Conservation (phyloP, 352 stramenopile species). For the Phytophthora niederhauseri region DNA sequence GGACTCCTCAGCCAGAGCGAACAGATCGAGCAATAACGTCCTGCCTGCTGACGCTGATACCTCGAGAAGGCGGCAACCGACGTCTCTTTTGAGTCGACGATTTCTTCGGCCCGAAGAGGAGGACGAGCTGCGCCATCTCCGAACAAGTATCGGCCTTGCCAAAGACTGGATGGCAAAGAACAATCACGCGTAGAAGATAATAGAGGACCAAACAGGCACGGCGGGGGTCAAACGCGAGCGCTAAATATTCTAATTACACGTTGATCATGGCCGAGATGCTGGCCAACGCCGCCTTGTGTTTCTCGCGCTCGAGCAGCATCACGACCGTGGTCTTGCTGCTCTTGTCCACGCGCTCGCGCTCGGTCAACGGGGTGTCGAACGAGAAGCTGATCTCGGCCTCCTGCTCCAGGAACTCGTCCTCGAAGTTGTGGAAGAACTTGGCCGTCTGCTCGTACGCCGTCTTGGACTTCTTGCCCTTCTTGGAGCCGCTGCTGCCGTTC, state of each 20-base stretch:
- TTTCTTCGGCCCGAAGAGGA: constrained; percentile 70
- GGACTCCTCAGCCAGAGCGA: background rate
- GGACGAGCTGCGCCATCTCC: constrained; percentile 49
- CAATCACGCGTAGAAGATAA: constrained; percentile 6
- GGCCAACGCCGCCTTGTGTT: constrained; percentile 81
- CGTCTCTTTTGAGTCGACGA: constrained; percentile 32
- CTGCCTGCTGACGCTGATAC: background rate
- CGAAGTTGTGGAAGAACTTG: constrained; percentile 88
- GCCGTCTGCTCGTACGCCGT: constrained; percentile 64
- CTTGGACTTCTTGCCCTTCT: constrained; percentile 81
- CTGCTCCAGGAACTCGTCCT: constrained; percentile 87
- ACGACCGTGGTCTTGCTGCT: constrained; percentile 73
- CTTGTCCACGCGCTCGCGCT: constrained; percentile 65
- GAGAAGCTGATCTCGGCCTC: constrained; percentile 71
- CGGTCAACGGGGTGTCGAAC: constrained; percentile 73
- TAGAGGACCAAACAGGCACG: background rate
- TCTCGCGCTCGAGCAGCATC: constrained; percentile 77
- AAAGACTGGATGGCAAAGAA: constrained; percentile 67
- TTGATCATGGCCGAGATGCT: constrained; percentile 87
- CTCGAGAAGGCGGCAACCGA: constrained; percentile 2
- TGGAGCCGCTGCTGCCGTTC: constrained; percentile 36
- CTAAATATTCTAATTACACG: constrained; percentile 75
- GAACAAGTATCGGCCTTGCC: constrained; percentile 65
- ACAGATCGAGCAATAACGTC: background rate
- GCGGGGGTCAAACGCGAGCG: constrained; percentile 22